These are phyloP conservation scores for Wickerhamiella allomyrinae DNA, from an alignment of 805 yeast genomes.

Conservation along the genomic window DNA sequence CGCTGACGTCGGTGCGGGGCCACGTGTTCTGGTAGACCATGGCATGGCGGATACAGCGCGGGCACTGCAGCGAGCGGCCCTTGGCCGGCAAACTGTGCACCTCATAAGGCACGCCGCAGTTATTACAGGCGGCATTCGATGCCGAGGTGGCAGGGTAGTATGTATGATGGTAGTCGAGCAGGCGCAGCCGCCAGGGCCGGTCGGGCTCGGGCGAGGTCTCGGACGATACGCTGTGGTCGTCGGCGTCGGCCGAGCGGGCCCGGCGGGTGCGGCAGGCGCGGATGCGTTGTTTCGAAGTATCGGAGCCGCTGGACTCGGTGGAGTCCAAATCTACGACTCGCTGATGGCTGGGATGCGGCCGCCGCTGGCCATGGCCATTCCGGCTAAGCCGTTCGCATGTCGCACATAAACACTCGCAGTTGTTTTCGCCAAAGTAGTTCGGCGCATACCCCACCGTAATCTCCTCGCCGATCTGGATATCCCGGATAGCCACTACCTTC, in stretches of 20 bases:
- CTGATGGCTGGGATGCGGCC: too few relatives aligned
- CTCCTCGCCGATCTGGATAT: conserved; percentile 32
- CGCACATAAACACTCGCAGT: conserved; percentile 33
- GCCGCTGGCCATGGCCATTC: conserved; percentile 23
- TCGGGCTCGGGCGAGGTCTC: not conserved
- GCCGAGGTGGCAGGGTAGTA: not conserved
- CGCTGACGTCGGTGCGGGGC: conserved; percentile 14
- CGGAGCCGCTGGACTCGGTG: too few relatives aligned
- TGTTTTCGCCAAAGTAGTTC: conserved; percentile 31
- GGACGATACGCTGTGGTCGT: too few relatives aligned
- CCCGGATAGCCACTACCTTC: conserved; percentile 24
- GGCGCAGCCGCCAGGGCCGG: not conserved
- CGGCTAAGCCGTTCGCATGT: conserved; percentile 26
- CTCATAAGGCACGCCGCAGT: conserved; percentile 12
- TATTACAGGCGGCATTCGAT: conserved; percentile 7
- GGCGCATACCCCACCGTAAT: conserved; percentile 32
- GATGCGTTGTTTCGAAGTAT: too few relatives aligned
- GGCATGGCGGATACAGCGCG: conserved; percentile 24
- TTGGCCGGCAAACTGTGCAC: conserved; percentile 9
- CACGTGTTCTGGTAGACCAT: conserved; percentile 18
- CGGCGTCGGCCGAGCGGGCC: too few relatives aligned
- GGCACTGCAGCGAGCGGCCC: conserved; percentile 14
- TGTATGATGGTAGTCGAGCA: not conserved
- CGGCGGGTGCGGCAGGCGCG: too few relatives aligned
- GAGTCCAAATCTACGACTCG: too few relatives aligned